These are phyloP conservation scores for Jacaranda copaia DNA, from an alignment of 257 asterid genomes.

Conservation along the genomic window DNA sequence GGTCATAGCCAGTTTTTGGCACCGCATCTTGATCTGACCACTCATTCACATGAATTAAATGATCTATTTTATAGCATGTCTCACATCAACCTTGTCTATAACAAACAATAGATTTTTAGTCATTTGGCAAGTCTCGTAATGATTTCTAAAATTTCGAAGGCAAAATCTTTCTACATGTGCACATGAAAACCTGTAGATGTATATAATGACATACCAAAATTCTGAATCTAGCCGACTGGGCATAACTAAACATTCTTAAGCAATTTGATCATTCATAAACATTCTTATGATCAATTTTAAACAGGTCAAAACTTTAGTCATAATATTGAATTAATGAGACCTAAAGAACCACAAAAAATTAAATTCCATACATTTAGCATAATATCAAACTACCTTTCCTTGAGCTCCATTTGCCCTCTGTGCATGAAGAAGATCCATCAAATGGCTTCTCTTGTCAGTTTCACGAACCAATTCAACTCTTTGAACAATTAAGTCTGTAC, in stretches of 20 bases:
- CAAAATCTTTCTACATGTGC: background rate
- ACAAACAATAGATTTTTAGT: background rate
- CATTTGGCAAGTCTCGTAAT: background rate
- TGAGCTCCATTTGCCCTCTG: slow-evolving; percentile 67
- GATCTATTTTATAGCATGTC: background rate
- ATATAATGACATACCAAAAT: background rate
- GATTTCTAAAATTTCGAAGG: background rate
- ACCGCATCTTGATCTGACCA: background rate
- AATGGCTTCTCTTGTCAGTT: slow-evolving; percentile 80
- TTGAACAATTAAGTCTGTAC: slow-evolving; percentile 84
- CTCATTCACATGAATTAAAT: background rate
- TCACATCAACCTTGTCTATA: background rate
- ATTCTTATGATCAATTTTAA: background rate
- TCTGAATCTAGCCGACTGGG: background rate
- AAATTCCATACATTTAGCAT: slow-evolving; percentile 17
- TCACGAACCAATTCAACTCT: slow-evolving; percentile 84
- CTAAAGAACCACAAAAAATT: slow-evolving; percentile 7
- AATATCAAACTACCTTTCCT: slow-evolving; percentile 58
- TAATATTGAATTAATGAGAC: background rate
- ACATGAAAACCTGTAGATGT: background rate
- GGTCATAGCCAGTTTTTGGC: background rate
- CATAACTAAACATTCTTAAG: background rate
- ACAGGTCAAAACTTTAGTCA: background rate
- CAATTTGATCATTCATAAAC: background rate
- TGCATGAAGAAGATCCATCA: slow-evolving; percentile 90